Base-by-base conservation (phyloP, 371 early-diverging fungal species). In the Gilbertella persicaria region DNA sequence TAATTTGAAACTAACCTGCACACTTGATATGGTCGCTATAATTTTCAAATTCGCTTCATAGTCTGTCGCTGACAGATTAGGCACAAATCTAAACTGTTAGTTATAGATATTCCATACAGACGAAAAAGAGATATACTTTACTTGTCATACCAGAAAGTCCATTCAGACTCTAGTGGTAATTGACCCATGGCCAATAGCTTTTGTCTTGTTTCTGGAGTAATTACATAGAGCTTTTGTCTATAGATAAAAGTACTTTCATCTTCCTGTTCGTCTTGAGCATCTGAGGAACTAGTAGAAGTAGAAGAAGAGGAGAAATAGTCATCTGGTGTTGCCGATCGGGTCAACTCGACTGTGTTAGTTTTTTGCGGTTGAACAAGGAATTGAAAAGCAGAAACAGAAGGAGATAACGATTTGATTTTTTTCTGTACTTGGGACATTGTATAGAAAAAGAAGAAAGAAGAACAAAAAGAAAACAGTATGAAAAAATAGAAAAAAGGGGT, bases 111-210 rank as follows among this genome's bases (percentile, higher is more conserved):
- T 29, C 17, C 5, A 6, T 29, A 44, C 2, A 28, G 16, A 17
- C n/a, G 8, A 26, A 30, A 33, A 33, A 45, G 4, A 6, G 12
- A 17, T 48, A 62, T 57, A n/a, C n/a, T n/a, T 68, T 75, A 86
- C 84, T 76, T 82, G 65, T 84, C 84, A 44, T 75, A 79, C 83
- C 84, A 86, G 62, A 83, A 84, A 4, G 81, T 78, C 86, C 86
- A 86, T 53, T 75, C 73, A 50, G 76, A 56, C 42, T 75, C 71
- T 26, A 86, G 54, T 23, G 76, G 71, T 50, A 84, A 63, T 28
- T 52, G 50, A 12, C 64, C 73, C 40, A 63, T 62, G 7, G 61
- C 55, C 13, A 58, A 41, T 10, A 69, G 39, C 19, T 62, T 52
- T 29, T 67, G 61, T 52, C 66, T 74, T 29, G 52, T 54, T 28